Percentiles rank a stretch among this genome's conserved stretches.
Evolutionary conservation across 2,329 filamentous ascomycete species (phyloP).

Genomic region (Cadophora malorum): DNA sequence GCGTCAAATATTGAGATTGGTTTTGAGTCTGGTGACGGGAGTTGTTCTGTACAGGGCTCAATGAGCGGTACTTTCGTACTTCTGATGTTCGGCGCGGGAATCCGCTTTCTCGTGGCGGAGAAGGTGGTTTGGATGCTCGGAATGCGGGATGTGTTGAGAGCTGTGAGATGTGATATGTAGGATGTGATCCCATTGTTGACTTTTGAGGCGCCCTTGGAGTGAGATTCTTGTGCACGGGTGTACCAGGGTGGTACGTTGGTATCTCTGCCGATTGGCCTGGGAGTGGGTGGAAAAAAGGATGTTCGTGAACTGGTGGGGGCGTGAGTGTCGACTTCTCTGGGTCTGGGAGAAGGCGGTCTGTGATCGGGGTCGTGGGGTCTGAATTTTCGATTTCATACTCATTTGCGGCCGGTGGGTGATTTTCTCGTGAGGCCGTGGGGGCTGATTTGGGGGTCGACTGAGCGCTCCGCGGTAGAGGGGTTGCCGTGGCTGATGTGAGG

Average conservation of each 20-base stretch:
- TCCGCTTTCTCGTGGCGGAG: constrained; percentile 5
- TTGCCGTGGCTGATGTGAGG: constrained; percentile 15
- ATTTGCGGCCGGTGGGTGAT: neutral
- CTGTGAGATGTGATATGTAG: constrained; percentile 34
- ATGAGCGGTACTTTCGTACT: constrained; percentile 1
- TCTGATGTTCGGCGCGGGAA: constrained; percentile 14
- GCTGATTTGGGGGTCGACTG: neutral
- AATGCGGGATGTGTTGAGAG: constrained; percentile 34
- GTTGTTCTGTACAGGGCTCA: constrained; percentile 5
- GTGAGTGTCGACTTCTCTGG: constrained; percentile 28
- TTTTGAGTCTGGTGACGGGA: neutral
- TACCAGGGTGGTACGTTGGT: constrained; percentile 25
- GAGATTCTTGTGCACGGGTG: constrained; percentile 12
- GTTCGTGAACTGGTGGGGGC: constrained; percentile 31
- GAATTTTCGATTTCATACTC: neutral
- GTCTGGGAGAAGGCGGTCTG: constrained; percentile 26
- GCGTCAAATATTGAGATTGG: neutral
- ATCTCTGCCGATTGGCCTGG: constrained; percentile 28
- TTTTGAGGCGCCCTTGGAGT: constrained; percentile 14
- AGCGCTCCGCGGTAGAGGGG: neutral
- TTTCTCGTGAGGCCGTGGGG: neutral
- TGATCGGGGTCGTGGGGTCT: neutral
- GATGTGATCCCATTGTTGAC: constrained; percentile 31
- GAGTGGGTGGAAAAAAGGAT: constrained; percentile 33
- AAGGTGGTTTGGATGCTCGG: constrained; percentile 23